Evolutionary conservation across 2,329 filamentous ascomycete genomes (phyloP).

Genomic region (Apiospora rasikravindrae): DNA sequence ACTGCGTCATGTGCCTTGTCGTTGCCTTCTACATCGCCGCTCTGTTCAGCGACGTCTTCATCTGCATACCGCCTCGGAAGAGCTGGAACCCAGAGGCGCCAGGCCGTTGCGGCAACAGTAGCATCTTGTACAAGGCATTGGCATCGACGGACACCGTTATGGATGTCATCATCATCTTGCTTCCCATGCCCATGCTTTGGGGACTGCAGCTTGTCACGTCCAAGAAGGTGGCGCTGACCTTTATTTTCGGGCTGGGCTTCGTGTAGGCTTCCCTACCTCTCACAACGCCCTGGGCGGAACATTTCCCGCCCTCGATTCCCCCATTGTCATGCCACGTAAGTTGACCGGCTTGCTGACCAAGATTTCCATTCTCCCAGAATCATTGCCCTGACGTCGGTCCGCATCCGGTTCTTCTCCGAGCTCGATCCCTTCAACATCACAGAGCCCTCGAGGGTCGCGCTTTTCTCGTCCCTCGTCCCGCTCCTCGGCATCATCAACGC

Average conservation of each 20-base stretch:
- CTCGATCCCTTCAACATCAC: slow-evolving; percentile 27
- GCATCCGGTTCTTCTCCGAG: slow-evolving; percentile 28
- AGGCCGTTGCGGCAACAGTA: slow-evolving; percentile 23
- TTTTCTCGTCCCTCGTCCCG: slow-evolving; percentile 29
- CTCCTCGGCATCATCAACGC: slow-evolving; percentile 34
- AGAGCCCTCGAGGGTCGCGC: slow-evolving; percentile 24
- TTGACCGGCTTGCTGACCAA: neutral
- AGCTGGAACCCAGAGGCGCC: slow-evolving; percentile 19
- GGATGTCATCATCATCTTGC: slow-evolving; percentile 24
- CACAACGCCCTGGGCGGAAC: too few species aligned
- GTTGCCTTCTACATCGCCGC: slow-evolving; percentile 24
- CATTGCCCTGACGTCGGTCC: slow-evolving; percentile 25
- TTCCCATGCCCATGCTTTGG: slow-evolving; percentile 28
- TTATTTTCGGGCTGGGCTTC: slow-evolving; percentile 31
- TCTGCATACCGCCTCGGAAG: slow-evolving; percentile 24
- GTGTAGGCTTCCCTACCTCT: slow-evolving; percentile 23
- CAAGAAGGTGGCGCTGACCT: slow-evolving; percentile 27
- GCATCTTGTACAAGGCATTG: slow-evolving; percentile 18
- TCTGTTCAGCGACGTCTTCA: slow-evolving; percentile 23
- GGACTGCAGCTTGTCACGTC: slow-evolving; percentile 22
- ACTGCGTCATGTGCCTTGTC: slow-evolving; percentile 18
- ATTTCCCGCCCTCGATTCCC: neutral
- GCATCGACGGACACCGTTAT: slow-evolving; percentile 19
- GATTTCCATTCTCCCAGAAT: slow-evolving; percentile 16
- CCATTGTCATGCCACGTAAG: neutral